Conservation (phyloP, 192 early-diverging fungal species). For the Diversispora epigaea region DNA sequence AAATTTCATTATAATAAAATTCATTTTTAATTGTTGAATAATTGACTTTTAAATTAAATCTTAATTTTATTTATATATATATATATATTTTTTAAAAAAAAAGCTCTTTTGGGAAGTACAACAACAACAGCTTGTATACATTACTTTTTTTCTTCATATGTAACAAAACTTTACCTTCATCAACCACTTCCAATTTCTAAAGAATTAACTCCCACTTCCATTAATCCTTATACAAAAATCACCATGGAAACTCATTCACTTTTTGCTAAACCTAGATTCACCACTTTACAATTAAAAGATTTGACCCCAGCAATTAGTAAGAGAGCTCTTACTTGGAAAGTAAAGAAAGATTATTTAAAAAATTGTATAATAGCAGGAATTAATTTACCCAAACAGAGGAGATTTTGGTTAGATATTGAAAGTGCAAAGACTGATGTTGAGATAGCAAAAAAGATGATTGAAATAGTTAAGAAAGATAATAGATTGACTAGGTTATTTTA, state of each 20-base stretch:
- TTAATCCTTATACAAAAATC: slow-evolving; percentile 2
- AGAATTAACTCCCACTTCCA: neutral
- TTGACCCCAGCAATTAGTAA: neutral
- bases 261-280: neutral
- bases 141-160: neutral
- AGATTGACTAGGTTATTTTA: too few species aligned
- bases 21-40: too few species aligned
- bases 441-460: neutral
- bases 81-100: neutral
- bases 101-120: neutral
- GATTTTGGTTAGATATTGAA: neutral
- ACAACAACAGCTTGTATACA: neutral
- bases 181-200: neutral
- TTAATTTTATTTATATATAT: too few species aligned
- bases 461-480: neutral
- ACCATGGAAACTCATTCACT: neutral
- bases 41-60: too few species aligned
- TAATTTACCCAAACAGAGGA: neutral
- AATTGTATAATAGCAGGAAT: neutral
- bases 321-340: neutral
- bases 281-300: neutral
- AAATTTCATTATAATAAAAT: too few species aligned
- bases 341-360: neutral
- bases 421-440: neutral
- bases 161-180: neutral